Evolutionary conservation across 108 stramenopile genomes (phyloP), one percentile per base, ranked within the genome.

Genomic region (Cyclotella atomus): DNA sequence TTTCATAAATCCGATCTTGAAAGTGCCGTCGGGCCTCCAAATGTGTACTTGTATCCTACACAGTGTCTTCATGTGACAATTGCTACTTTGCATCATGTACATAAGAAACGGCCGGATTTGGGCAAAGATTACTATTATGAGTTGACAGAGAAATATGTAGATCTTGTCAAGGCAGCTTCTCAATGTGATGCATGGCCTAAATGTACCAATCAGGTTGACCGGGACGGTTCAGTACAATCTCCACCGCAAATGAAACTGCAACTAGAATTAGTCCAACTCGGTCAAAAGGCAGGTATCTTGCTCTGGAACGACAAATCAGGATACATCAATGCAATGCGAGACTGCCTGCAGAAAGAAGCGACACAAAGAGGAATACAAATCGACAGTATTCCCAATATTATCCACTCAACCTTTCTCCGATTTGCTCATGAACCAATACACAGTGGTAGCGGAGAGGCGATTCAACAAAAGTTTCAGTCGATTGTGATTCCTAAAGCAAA

Each of bases 391-490:
- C 54, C 54, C 24, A 55, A 55, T 17, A 55, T 55, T 29, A 28
- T 55, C 21, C 54, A 55, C 28, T 55, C 54, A 5, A 55, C 54
- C 4, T 55, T 55, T 28, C 54, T 55, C 8, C 23, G 54, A 9
- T 55, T 55, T 55, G 54, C 54, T 28, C 4, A 28, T 15, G 54
- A 55, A 17, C 54, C 54, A 55, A 55, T 2, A n/a, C 4, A 49
- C 17, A 49, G 47, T 55, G 54, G 54, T 5, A 55, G 54, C 5
- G 54, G 54, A 27, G 27, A 55, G 54, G 54, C 24, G 27, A 55
- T 55, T 55, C 54, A 55, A 55, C 54, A 55, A 28, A 55, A 55
- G 28, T 55, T 55, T 55, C 54, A 55, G 28, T 15, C 54, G 16
- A 28, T 28, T 55, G 54, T 55, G 3, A 27, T 16, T 28, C 27